Conservation (phyloP, 495 filamentous ascomycete species). For the Penicillium flavigenum region DNA sequence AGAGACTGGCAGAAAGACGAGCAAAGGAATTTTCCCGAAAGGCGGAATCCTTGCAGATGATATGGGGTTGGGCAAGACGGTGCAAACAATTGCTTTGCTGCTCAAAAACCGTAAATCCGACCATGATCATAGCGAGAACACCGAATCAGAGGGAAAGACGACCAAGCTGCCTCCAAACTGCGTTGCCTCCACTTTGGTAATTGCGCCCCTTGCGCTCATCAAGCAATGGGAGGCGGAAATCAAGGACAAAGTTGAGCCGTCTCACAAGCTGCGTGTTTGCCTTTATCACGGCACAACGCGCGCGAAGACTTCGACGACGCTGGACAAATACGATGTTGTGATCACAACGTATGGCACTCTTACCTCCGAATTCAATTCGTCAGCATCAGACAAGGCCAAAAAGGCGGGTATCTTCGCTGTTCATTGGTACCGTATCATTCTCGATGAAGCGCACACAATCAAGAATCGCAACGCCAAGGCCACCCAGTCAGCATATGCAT, state of each 20-base stretch:
- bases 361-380: conserved; percentile 73
- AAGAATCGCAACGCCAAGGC: conserved; percentile 97
- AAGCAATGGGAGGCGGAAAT: conserved; percentile 97
- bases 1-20: conserved; percentile 76
- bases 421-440: conserved; percentile 91
- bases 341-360: conserved; percentile 96
- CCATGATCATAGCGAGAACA: conserved; percentile 41
- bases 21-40: conserved; percentile 72
- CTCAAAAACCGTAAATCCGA: conserved; percentile 75
- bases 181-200: conserved; percentile 80
- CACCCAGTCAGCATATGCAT: conserved; percentile 79
- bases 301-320: conserved; percentile 69
- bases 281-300: conserved; percentile 88
- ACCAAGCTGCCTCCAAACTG: conserved; percentile 61
- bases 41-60: conserved; percentile 89
- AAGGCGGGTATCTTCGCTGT: conserved; percentile 85
- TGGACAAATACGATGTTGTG: conserved; percentile 88
- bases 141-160: conserved; percentile 30
- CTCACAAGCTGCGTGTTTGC: conserved; percentile 70
- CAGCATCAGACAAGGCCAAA: conserved; percentile 57
- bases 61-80: conserved; percentile 96
- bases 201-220: conserved; percentile 93
- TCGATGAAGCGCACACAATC: conserved; percentile 97
- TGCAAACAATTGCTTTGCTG: conserved; percentile 82
- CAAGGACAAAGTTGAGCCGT: conserved; percentile 65